Conservation (phyloP, 2,329 filamentous ascomycete species). For the Xylaria sp. region DNA sequence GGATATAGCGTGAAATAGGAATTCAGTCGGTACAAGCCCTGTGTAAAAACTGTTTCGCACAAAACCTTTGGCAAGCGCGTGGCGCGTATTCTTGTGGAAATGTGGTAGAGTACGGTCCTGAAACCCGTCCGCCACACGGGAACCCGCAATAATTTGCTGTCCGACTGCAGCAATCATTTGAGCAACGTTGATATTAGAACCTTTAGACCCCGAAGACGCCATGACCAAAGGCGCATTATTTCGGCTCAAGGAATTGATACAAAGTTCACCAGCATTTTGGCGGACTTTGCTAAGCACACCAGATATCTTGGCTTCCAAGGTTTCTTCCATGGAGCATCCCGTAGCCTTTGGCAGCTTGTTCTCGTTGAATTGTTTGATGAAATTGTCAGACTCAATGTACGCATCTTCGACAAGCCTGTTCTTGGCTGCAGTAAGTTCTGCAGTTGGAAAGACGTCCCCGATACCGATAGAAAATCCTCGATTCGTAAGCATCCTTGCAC, state of each 20-base stretch:
- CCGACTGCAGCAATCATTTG: constrained; percentile 99
- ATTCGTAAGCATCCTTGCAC: constrained; percentile 86
- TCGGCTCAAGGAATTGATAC: constrained; percentile 87
- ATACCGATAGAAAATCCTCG: constrained; percentile 97
- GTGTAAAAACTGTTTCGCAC: constrained; percentile 98
- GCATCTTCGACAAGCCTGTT: constrained; percentile 78
- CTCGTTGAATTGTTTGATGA: constrained; percentile 82
- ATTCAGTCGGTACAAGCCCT: constrained; percentile 88
- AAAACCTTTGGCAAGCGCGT: constrained; percentile 96
- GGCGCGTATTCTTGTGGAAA: constrained; percentile 90
- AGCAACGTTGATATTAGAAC: constrained; percentile 96
- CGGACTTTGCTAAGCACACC: constrained; percentile 92
- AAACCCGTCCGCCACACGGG: constrained; percentile 94
- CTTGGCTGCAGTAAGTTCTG: constrained; percentile 76
- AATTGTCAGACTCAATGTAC: constrained; percentile 81
- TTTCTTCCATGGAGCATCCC: constrained; percentile 91
- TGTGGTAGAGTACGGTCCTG: constrained; percentile 95
- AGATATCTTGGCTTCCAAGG: constrained; percentile 88
- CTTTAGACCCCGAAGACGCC: constrained; percentile 97
- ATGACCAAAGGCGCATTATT: constrained; percentile 96
- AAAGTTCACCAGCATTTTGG: constrained; percentile 88
- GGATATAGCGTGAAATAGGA: constrained; percentile 98
- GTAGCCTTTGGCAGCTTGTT: constrained; percentile 86
- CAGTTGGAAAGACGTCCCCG: constrained; percentile 88
- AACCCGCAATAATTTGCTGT: constrained; percentile 95